Evolutionary conservation across 352 stramenopile species (phyloP), one percentile per base, ranked within the genome.

Genomic region (Phytophthora lateralis): DNA sequence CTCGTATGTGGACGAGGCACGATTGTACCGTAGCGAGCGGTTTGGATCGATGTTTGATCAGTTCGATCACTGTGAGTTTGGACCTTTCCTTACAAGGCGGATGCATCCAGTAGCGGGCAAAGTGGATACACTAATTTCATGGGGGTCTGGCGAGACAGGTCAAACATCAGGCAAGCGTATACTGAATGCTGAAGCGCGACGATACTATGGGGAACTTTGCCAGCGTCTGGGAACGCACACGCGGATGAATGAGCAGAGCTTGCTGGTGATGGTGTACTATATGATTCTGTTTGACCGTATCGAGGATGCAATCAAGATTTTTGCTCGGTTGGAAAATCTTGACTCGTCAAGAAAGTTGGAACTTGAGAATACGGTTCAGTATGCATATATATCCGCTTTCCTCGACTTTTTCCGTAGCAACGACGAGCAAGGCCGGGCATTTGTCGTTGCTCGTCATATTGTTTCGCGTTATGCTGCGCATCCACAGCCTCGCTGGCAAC

Each of bases 371-470:
- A 73, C 60, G 20, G 49, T 91, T 24, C 72, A 76, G 21, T 88
- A 75, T 32, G 78, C 85, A 29, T 92, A 90, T 45, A 75, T 92
- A 30, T 43, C 51, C 41, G 67, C 74, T 21, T 92, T 86, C 62
- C 62, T 92, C 29, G 78, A 90, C 44, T 82, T 88, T 46, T 84
- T 82, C 38, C 61, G 66, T 4, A 24, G 47, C 18, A 17, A 45
- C 38, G 52, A 26, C 26, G 44, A 73, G 1, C 20, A 60, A 18
- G 20, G 11, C 1, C 27, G 5, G 8, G 53, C 17, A 35, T 85
- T 89, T 55, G 17, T 27, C 1, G 47, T 67, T 18, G 79, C 78
- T 58, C 76, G 80, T 38, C 63, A 37, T 14, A 67, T 72, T 0
- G 71, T 75, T 49, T 27, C 42, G 3, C 78, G 71, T 26, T 82